phyloP scores from a whole-genome alignment of 2,329 filamentous ascomycete genomes.

The Allantophomopsis lycopodina region DNA sequence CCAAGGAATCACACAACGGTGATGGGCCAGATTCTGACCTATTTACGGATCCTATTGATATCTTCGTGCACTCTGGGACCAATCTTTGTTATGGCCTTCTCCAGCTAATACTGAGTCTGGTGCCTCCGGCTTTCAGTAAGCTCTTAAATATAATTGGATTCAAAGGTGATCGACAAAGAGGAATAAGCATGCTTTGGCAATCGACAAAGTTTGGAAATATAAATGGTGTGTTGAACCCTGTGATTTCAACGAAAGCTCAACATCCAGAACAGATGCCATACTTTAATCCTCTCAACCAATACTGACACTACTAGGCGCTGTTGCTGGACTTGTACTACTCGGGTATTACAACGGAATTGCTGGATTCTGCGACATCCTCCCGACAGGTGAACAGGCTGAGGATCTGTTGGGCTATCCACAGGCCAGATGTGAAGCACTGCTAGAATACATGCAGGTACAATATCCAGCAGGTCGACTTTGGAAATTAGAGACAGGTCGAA shows the following conservation, averaged over 20 bases:
- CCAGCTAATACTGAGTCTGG: slow-evolving; percentile 77
- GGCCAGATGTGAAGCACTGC: slow-evolving; percentile 49
- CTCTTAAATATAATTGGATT: slow-evolving; percentile 85
- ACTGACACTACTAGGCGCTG: slow-evolving; percentile 28
- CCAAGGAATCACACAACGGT: slow-evolving; percentile 14
- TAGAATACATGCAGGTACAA: slow-evolving; percentile 58
- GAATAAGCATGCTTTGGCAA: slow-evolving; percentile 80
- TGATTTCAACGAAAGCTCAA: no score
- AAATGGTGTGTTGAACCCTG: slow-evolving; percentile 41
- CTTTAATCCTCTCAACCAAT: no score
- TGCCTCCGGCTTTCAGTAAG: slow-evolving; percentile 81
- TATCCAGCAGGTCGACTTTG: slow-evolving; percentile 79
- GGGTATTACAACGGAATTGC: slow-evolving; percentile 82
- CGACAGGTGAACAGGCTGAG: slow-evolving; percentile 34
- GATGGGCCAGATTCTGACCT: slow-evolving; percentile 44
- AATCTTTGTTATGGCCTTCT: slow-evolving; percentile 85
- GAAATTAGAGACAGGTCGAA: slow-evolving; percentile 76
- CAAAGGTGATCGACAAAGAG: slow-evolving; percentile 71
- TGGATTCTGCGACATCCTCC: slow-evolving; percentile 76
- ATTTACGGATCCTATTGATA: slow-evolving; percentile 64
- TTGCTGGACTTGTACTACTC: slow-evolving; percentile 69
- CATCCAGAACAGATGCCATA: no score
- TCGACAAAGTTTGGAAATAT: slow-evolving; percentile 76
- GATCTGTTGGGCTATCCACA: slow-evolving; percentile 60
- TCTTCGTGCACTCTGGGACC: slow-evolving; percentile 79